Base-by-base conservation (phyloP, 2,329 filamentous ascomycete genomes). In the Penicillium sp. region DNA sequence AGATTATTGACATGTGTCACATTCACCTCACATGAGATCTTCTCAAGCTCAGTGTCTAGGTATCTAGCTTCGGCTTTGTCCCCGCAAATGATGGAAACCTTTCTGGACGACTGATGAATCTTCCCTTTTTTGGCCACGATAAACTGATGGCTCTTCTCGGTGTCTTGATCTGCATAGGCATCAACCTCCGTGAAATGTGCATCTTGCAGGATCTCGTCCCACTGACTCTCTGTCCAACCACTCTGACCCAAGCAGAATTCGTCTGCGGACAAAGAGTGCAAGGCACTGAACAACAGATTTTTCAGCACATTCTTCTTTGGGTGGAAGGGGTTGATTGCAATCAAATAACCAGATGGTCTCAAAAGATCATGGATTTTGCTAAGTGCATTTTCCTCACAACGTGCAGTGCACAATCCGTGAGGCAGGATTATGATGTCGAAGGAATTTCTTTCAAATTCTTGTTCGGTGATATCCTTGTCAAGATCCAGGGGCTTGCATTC, bases 401-500 rank as follows among this genome's bases (percentile, higher is more conserved):
- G 48, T 27, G 47, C 51, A 2, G 55, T 55, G 8, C 57, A 53
- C n/a, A 67, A 48, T 1, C 59, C 62, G 47, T 60, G 53, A 0
- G 59, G 50, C 16, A 58, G 32, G 10, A 68, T 42, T 3, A 67
- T 47, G 0, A 67, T 46, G 37, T 66, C 60, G 31, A 61, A 65
- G 1, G 46, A 44, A 37, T 42, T 13, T 1, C 44, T 18, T 16
- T 18, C 21, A n/a, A 58, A 46, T 2, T 38, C 59, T 25, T 61
- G 59, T 10, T 32, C 34, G 16, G 12, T 21, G 6, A 18, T 53
- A 9, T 29, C 50, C 18, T 18, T 39, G 32, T 3, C 52, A 15
- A 61, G 38, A 32, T 60, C 56, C 3, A 67, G 23, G 9, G 32
- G 39, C 37, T 57, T 50, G 25, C 55, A 56, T 1, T 52, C 47